phyloP scores from a whole-genome alignment of 176 grass and related monocot genomes.

The Carex kokanica region DNA sequence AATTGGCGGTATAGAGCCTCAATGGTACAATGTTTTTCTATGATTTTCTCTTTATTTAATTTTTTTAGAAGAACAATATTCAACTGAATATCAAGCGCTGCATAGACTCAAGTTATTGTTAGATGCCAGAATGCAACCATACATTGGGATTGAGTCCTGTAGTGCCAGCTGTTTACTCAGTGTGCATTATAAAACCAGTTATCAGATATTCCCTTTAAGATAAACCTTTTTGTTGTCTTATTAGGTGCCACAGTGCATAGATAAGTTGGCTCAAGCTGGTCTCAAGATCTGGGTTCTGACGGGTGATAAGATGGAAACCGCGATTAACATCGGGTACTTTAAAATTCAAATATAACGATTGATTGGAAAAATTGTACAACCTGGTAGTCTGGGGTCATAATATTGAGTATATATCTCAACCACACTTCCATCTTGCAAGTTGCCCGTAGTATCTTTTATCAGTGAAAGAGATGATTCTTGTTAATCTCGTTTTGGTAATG shows the following conservation, averaged over 20 bases:
- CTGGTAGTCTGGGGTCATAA: neutral
- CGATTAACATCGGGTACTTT: constrained; percentile 95
- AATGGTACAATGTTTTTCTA: neutral
- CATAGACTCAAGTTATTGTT: neutral
- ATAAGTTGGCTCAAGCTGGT: constrained; percentile 95
- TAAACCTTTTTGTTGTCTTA: constrained; percentile 10
- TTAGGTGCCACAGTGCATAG: constrained; percentile 91
- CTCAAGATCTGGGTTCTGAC: constrained; percentile 99
- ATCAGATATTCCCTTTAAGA: neutral
- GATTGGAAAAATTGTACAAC: neutral
- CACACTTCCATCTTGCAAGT: neutral
- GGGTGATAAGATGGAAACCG: constrained; percentile 99
- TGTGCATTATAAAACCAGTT: neutral
- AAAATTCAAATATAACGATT: neutral
- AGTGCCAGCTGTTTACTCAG: neutral
- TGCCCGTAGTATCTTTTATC: constrained; percentile 16
- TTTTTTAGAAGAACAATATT: neutral
- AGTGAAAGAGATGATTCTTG: constrained; percentile 10
- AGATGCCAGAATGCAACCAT: neutral
- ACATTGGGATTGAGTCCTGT: neutral
- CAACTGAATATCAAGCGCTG: neutral
- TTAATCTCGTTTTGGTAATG: neutral
- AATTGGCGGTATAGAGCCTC: neutral
- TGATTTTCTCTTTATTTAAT: constrained; percentile 9
- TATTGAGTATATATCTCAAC: neutral